These are phyloP conservation scores for Candida smagusa DNA, from an alignment of 1,139 yeast species.

Conservation along the genomic window DNA sequence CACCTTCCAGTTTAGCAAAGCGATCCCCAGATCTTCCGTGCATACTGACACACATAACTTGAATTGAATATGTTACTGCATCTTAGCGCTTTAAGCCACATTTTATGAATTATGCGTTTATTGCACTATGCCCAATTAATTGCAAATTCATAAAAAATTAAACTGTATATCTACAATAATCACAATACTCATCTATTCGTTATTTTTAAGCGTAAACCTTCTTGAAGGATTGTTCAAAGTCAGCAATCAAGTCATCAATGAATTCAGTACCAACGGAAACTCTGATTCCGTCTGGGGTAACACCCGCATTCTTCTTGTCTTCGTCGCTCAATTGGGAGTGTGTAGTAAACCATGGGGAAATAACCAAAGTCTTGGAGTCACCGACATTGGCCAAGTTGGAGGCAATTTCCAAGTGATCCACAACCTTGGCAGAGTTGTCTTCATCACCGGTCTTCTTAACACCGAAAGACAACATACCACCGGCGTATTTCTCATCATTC, in stretches of 20 bases:
- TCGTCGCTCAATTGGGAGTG: conserved; percentile 85
- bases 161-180: too few species aligned
- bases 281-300: conserved; percentile 81
- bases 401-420: conserved; percentile 77
- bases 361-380: conserved; percentile 89
- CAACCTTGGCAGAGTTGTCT: conserved; percentile 77
- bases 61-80: too few species aligned
- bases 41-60: too few species aligned
- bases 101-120: too few species aligned
- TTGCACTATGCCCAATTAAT: too few species aligned
- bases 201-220: conserved; percentile 33
- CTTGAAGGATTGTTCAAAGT: conserved; percentile 78
- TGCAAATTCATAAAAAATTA: too few species aligned
- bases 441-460: conserved; percentile 67
- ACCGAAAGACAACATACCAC: conserved; percentile 87
- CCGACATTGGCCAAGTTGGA: conserved; percentile 96
- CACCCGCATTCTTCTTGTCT: conserved; percentile 82
- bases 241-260: conserved; percentile 84
- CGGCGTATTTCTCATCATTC: conserved; percentile 59
- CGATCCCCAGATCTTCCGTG: too few species aligned
- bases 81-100: too few species aligned
- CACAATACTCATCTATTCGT: too few species aligned
- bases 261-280: conserved; percentile 87
- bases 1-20: too few species aligned
- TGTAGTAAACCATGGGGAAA: conserved; percentile 93